phyloP scores from a whole-genome alignment of 495 filamentous ascomycete genomes.

The Hypoxylon fuscum region DNA sequence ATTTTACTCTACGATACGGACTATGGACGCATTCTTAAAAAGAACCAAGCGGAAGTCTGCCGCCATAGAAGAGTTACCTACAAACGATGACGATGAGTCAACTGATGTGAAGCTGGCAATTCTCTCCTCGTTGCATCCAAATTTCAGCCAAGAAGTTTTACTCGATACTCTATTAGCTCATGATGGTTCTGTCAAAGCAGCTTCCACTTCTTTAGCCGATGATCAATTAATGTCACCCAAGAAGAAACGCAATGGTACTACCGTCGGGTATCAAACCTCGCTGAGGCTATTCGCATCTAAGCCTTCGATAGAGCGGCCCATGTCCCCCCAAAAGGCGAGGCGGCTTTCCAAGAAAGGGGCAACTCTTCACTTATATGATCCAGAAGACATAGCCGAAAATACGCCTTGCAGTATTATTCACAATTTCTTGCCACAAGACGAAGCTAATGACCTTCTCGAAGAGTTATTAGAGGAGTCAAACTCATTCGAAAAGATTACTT shows the following conservation, averaged over 20 bases:
- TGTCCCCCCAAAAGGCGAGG: constrained; percentile 55
- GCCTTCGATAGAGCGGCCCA: constrained; percentile 38
- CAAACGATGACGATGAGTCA: constrained; percentile 65
- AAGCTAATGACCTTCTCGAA: constrained; percentile 74
- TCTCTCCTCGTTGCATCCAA: constrained; percentile 77
- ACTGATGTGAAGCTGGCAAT: constrained; percentile 91
- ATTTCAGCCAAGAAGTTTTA: constrained; percentile 67
- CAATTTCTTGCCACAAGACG: constrained; percentile 78
- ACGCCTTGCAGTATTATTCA: constrained; percentile 92
- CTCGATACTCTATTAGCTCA: constrained; percentile 81
- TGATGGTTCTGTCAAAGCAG: constrained; percentile 77
- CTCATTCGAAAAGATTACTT: constrained; percentile 76
- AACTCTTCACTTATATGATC: constrained; percentile 82
- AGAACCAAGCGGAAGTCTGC: constrained; percentile 53
- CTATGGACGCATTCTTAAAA: constrained; percentile 59
- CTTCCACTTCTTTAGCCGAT: constrained; percentile 62
- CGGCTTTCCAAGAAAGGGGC: constrained; percentile 75
- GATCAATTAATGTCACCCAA: constrained; percentile 30
- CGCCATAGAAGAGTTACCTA: constrained; percentile 20
- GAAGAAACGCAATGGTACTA: constrained; percentile 47
- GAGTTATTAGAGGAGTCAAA: constrained; percentile 80
- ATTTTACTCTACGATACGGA: constrained; percentile 3
- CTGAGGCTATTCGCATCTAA: constrained; percentile 61
- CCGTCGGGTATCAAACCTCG: constrained; percentile 65
- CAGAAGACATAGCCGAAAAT: constrained; percentile 77